Evolutionary conservation across 2,329 filamentous ascomycete genomes (phyloP), one percentile per base, ranked within the genome.

Genomic region (Celoporthe dispersa): DNA sequence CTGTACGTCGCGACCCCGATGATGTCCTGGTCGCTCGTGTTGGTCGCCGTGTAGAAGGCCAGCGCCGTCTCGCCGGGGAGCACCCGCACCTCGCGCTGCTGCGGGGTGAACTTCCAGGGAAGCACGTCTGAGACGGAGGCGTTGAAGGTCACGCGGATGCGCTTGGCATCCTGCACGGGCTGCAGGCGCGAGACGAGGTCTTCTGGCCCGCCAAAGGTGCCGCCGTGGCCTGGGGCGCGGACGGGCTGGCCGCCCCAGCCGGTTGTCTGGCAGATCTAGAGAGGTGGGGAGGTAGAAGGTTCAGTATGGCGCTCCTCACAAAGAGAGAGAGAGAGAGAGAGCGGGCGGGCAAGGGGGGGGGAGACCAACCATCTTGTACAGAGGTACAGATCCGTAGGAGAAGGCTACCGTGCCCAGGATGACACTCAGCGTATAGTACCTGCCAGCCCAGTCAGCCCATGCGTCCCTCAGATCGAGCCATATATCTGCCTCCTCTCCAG

Each of bases 1-100:
- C 93, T 97, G 82, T 99, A 99, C 9, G 96, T 99, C 14, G 96
- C 96, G 59, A 99, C 94, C 63, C 96, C 96, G 77, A 99, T 98
- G 76, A 99, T 98, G 83, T 99, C 97, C 73, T 92, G 89, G 73
- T 93, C 88, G 71, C 92, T 93, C 74, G 89, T 91, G 84, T 99
- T 99, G 68, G 94, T 98, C 16, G 96, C 96, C 8, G 94, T 99
- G 83, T 98, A 99, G 80, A 99, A 99, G 3, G 97, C 96, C 74
- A 99, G 85, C 5, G 96, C 96, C 2, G 96, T 99, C 85, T 99
- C 96, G 73, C 97, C 97, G 0, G 96, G 97, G 1, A 98, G 86
- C 1, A 99, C 95, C 69, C 94, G 90, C 66, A 99, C 96, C 84
- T 99, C 96, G 70, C 95, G 92, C 84, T 99, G 96, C 81, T 99